phyloP scores from a whole-genome alignment of 2,329 filamentous ascomycete species.

The Xylaria arbuscula region DNA sequence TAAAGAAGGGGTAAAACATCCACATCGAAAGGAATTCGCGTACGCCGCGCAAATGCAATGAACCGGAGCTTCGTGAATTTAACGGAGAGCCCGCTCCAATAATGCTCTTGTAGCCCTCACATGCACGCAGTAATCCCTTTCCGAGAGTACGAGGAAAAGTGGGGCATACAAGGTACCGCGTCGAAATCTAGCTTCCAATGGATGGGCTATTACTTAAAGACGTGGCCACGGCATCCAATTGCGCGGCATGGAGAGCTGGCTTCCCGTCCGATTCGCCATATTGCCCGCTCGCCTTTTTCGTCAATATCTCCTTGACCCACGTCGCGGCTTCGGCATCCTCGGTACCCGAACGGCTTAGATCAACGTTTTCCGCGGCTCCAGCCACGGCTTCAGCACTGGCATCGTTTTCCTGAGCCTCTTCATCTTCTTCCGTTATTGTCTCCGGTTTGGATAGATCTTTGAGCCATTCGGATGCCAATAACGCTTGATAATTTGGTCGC shows the following conservation, averaged over 20 bases:
- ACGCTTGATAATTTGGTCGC: constrained; percentile 91
- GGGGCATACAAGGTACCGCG: constrained; percentile 8
- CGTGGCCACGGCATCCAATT: constrained; percentile 76
- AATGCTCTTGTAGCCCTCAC: constrained; percentile 22
- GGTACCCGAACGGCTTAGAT: constrained; percentile 58
- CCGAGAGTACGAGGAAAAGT: constrained; percentile 14
- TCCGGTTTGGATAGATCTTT: constrained; percentile 77
- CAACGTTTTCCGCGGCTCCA: constrained; percentile 58
- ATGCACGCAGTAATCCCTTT: constrained; percentile 21
- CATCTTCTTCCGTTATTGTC: constrained; percentile 52
- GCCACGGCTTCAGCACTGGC: constrained; percentile 54
- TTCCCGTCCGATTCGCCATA: constrained; percentile 64
- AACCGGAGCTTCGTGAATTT: constrained; percentile 40
- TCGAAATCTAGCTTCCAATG: constrained; percentile 33
- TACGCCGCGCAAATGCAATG: constrained; percentile 48
- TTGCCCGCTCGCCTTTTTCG: constrained; percentile 70
- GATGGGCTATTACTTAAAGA: constrained; percentile 59
- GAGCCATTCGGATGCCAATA: constrained; percentile 92
- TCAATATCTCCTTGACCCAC: constrained; percentile 82
- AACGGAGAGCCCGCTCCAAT: constrained; percentile 41
- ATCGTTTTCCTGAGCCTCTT: constrained; percentile 51
- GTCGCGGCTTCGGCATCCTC: constrained; percentile 85
- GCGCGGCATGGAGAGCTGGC: constrained; percentile 88
- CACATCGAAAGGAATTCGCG: constrained; percentile 36
- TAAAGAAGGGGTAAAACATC: constrained; percentile 25